Evolutionary conservation across 2,329 filamentous ascomycete species (phyloP).

Genomic region (Albifimbria verrucaria): DNA sequence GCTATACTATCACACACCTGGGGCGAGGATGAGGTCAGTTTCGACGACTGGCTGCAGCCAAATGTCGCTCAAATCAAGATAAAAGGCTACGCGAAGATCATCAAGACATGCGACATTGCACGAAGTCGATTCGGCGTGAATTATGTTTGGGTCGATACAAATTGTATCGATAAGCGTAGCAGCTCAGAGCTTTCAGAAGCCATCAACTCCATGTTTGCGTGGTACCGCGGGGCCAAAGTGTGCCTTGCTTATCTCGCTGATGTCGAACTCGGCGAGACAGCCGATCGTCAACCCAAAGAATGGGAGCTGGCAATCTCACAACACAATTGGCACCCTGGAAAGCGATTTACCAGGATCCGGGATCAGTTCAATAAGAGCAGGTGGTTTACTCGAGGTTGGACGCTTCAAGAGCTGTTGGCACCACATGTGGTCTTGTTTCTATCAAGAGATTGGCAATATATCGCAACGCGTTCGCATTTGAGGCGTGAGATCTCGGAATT

Average conservation of each 20-base stretch:
- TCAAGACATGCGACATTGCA: slow-evolving; percentile 1
- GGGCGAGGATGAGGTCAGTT: slow-evolving; percentile 22
- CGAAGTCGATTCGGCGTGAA: not conserved
- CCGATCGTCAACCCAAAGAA: not conserved
- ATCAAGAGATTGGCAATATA: not conserved
- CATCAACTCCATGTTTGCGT: slow-evolving; percentile 1
- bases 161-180: slow-evolving; percentile 3
- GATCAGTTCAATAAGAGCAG: too few relatives aligned
- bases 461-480: not conserved
- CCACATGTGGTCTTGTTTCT: not conserved
- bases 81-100: slow-evolving; percentile 9
- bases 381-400: not conserved
- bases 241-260: slow-evolving; percentile 1
- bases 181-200: slow-evolving; percentile 1
- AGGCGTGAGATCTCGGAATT: not conserved
- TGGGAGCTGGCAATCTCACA: not conserved
- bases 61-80: slow-evolving; percentile 3
- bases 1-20: slow-evolving; percentile 30
- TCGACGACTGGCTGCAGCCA: slow-evolving; percentile 14
- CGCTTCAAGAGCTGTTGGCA: not conserved
- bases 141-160: slow-evolving; percentile 3
- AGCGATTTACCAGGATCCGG: too few relatives aligned
- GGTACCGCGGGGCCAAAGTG: not conserved
- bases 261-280: not conserved
- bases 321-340: not conserved